These are phyloP conservation scores for Eremothecium gossypii DNA, from an alignment of 1,139 yeast species.

Conservation along the genomic window DNA sequence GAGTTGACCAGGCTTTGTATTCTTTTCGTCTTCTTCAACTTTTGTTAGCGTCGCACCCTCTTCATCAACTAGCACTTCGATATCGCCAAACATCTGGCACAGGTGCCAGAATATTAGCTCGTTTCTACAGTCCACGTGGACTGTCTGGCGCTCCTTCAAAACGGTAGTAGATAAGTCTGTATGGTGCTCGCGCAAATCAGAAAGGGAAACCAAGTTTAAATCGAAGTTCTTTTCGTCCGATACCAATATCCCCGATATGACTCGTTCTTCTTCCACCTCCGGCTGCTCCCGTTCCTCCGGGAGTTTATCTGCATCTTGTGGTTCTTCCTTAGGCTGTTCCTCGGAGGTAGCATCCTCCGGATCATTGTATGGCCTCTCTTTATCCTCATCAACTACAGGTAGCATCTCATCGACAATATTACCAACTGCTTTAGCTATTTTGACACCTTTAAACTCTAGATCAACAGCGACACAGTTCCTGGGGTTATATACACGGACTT, in stretches of 20 bases:
- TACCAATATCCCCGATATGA: conserved; percentile 80
- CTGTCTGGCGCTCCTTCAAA: conserved; percentile 69
- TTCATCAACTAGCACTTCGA: conserved; percentile 56
- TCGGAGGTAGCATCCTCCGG: conserved; percentile 6
- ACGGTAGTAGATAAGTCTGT: conserved; percentile 81
- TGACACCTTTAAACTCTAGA: conserved; percentile 72
- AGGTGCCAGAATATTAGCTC: conserved; percentile 81
- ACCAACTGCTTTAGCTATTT: conserved; percentile 81
- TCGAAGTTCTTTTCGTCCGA: conserved; percentile 74
- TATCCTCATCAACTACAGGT: conserved; percentile 15
- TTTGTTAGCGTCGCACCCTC: conserved; percentile 32
- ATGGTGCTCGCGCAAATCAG: conserved; percentile 74
- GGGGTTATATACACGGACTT: conserved; percentile 89
- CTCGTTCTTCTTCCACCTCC: conserved; percentile 22
- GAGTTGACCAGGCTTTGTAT: conserved; percentile 26
- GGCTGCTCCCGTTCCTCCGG: neutral
- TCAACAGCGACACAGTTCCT: conserved; percentile 77
- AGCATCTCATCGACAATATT: conserved; percentile 40
- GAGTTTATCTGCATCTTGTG: conserved; percentile 6
- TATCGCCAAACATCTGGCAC: conserved; percentile 89
- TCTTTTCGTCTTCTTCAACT: conserved; percentile 21
- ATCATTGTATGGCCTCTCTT: conserved; percentile 5
- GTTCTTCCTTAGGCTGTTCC: conserved; percentile 5
- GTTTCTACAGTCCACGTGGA: conserved; percentile 72
- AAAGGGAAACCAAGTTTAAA: conserved; percentile 67